Base-by-base conservation (phyloP, 139 green algal species). In the Pleodorina starrii region DNA sequence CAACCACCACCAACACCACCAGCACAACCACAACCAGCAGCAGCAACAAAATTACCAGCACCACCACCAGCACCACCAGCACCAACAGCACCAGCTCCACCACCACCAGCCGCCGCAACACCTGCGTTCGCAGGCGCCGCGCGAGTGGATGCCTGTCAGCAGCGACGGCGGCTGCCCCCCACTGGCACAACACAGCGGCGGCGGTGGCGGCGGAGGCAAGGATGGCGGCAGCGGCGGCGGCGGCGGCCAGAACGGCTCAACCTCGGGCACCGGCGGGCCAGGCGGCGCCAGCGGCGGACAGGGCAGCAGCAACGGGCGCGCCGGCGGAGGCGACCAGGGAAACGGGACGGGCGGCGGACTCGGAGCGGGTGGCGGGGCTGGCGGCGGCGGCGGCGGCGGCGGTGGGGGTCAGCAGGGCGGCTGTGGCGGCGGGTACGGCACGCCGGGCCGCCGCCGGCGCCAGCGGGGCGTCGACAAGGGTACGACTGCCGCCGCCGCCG, bases 221-320 rank as follows among this genome's bases (percentile, higher is more conserved):
- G 46, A 44, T 10, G 23, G 42, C 40, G 43, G 25, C 42, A 16
- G 74, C 25, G 29, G 4, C 43, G 74, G 44, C 2, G 74, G n/a
- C 44, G 74, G 74, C 9, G 43, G 73, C 0, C 44, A 29, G 5
- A 54, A n/a, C 38, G 84, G 63, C 46, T 60, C 14, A 17, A 60
- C 17, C 50, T 60, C 50, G 9, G 89, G 54, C 46, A 32, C 16
- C 5, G 27, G 51, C 2, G 68, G 38, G 48, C 2, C 3, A 43
- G 79, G 84, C 75, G 82, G 63, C 60, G 57, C 35, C 50, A 42
- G 46, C 60, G 72, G 72, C 16, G 73, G 48, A 2, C 73, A 81
- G 43, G 84, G 75, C 50, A 63, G 1, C 43, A 48, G 63, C 48
- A 6, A 89, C 4, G 5, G 44, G 2, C 57, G 51, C 2, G 48